These are phyloP conservation scores for Keithomyces neogunnii DNA, from an alignment of 2,329 filamentous ascomycete species.

Conservation along the genomic window DNA sequence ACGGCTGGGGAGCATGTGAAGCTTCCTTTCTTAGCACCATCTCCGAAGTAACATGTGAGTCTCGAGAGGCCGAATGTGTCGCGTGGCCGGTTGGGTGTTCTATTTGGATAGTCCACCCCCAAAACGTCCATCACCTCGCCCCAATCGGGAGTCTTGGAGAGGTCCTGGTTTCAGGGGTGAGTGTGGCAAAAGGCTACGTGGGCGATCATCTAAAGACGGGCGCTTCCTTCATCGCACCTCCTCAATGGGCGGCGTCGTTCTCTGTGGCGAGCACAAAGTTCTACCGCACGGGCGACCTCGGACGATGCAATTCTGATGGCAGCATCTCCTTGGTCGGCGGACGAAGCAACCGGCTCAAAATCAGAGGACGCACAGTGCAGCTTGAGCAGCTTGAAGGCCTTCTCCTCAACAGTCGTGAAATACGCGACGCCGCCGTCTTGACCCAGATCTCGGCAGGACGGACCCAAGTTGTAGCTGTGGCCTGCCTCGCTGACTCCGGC, in stretches of 20 bases:
- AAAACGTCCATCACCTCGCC: conserved; percentile 10
- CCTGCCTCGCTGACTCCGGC: conserved; percentile 1
- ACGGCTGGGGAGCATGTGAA: conserved; percentile 3
- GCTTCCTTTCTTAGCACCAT: background rate
- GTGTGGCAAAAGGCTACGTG: conserved; percentile 31
- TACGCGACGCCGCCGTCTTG: conserved; percentile 1
- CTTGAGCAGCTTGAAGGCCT: background rate
- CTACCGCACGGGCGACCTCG: conserved; percentile 2
- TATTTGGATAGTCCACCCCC: conserved; percentile 4
- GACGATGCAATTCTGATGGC: background rate
- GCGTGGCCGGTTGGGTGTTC: background rate
- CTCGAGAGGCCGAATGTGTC: background rate
- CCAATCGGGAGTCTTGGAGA: conserved; percentile 23
- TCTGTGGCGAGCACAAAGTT: background rate
- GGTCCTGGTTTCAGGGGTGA: conserved; percentile 20
- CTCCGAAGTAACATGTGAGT: background rate
- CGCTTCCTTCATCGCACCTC: conserved; percentile 11
- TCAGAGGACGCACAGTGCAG: conserved; percentile 1
- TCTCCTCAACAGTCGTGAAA: background rate
- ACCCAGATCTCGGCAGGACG: conserved; percentile 2
- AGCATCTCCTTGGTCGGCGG: background rate
- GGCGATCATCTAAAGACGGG: conserved; percentile 30
- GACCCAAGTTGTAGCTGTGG: conserved; percentile 2
- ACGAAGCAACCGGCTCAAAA: conserved; percentile 1
- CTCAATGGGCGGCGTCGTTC: conserved; percentile 12